Conservation (phyloP, 2,329 filamentous ascomycete genomes). For the Madurella fahalii region DNA sequence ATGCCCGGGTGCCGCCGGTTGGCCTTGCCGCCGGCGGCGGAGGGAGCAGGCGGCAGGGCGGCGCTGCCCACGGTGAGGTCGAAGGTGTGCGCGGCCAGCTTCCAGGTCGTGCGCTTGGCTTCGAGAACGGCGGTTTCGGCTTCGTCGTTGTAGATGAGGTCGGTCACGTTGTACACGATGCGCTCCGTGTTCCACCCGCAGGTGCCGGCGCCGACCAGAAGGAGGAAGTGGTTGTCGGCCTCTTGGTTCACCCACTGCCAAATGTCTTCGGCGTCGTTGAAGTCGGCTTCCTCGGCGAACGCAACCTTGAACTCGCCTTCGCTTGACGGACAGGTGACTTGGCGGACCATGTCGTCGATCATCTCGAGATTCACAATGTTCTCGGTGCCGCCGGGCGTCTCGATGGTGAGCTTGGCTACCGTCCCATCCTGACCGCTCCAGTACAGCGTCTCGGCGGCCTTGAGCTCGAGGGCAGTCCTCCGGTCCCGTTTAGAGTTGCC, state of each 20-base stretch:
- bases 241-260: slow-evolving; percentile 18
- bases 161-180: slow-evolving; percentile 9
- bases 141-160: slow-evolving; percentile 8
- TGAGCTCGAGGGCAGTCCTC: slow-evolving; percentile 3
- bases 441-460: slow-evolving; percentile 7
- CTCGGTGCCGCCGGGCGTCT: slow-evolving; percentile 6
- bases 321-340: slow-evolving; percentile 6
- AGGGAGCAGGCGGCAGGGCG: neutral
- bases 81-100: too few relatives aligned
- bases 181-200: slow-evolving; percentile 8
- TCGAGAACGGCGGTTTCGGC: slow-evolving; percentile 11
- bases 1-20: neutral
- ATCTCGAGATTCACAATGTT: slow-evolving; percentile 16
- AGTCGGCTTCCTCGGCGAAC: slow-evolving; percentile 13
- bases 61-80: too few relatives aligned
- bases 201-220: slow-evolving; percentile 10
- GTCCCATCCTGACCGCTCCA: slow-evolving; percentile 14
- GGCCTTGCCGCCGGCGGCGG: neutral
- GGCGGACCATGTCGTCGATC: slow-evolving; percentile 13
- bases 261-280: slow-evolving; percentile 14
- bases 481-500: slow-evolving; percentile 10
- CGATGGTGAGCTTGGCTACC: slow-evolving; percentile 10
- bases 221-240: slow-evolving; percentile 11
- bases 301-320: slow-evolving; percentile 3
- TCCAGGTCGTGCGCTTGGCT: slow-evolving; percentile 12